Evolutionary conservation across 345 rosid genomes (phyloP).

Genomic region (Salix viminalis): DNA sequence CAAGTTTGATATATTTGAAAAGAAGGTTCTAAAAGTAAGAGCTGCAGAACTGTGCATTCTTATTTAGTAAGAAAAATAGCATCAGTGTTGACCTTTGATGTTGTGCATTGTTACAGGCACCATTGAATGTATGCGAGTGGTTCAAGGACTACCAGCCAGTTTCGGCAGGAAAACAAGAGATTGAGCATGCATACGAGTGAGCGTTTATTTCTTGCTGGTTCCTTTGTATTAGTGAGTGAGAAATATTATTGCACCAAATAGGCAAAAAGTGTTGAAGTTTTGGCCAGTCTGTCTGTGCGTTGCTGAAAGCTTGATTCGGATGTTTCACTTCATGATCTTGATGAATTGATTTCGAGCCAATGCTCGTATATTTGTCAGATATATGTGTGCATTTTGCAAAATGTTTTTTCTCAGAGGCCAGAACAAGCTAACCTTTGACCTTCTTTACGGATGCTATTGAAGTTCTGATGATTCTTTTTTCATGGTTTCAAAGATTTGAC

Average conservation of each 20-base stretch:
- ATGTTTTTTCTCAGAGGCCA: background rate
- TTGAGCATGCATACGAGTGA: conserved; percentile 95
- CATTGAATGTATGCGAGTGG: conserved; percentile 85
- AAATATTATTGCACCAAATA: background rate
- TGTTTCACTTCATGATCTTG: background rate
- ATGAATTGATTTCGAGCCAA: background rate
- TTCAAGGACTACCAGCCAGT: conserved; percentile 89
- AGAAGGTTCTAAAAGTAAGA: conserved; percentile 82
- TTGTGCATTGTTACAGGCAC: conserved; percentile 48
- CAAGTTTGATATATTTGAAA: conserved; percentile 95
- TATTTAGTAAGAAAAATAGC: background rate
- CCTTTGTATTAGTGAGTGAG: background rate
- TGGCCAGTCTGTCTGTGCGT: background rate
- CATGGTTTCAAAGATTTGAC: background rate
- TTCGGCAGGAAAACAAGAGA: conserved; percentile 88
- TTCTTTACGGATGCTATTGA: too few relatives aligned
- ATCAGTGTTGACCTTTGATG: conserved; percentile 8
- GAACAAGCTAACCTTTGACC: background rate
- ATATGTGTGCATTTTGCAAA: background rate
- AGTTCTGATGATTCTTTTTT: background rate
- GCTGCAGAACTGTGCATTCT: background rate
- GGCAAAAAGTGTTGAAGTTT: background rate
- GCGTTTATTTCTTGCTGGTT: conserved; percentile 14
- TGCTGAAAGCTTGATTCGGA: background rate
- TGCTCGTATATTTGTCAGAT: background rate